Evolutionary conservation across 208 protist genomes (phyloP).

Genomic region (Trypanosoma brucei): DNA sequence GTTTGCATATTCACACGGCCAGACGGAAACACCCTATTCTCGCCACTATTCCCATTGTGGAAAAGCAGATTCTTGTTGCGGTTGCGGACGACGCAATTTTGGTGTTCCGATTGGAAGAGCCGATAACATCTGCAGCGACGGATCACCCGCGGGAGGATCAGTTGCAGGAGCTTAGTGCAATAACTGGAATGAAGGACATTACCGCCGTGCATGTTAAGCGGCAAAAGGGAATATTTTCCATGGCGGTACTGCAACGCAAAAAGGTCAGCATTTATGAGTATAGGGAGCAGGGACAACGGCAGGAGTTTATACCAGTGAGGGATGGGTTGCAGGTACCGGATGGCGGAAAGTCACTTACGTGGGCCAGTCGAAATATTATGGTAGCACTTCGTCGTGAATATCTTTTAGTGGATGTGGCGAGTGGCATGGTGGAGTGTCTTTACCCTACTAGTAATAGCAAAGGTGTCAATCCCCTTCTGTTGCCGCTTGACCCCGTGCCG

Average conservation of each 20-base stretch:
- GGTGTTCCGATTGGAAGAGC: conserved; percentile 21
- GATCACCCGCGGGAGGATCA: conserved; percentile 27
- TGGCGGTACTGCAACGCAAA: conserved; percentile 55
- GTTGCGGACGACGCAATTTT: conserved; percentile 23
- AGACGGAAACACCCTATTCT: conserved; percentile 36
- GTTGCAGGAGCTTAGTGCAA: conserved; percentile 11
- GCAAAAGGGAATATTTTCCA: conserved; percentile 29
- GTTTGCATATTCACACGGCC: conserved; percentile 21
- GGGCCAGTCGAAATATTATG: conserved; percentile 50
- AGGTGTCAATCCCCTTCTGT: conserved; percentile 27
- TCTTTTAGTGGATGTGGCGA: conserved; percentile 24
- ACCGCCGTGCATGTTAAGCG: conserved; percentile 40
- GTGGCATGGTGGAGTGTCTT: conserved; percentile 17
- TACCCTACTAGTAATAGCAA: conserved; percentile 11
- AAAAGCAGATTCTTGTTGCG: conserved; percentile 20
- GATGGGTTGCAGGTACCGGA: conserved; percentile 45
- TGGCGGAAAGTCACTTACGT: conserved; percentile 36
- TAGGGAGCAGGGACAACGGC: conserved; percentile 7
- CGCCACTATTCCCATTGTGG: conserved; percentile 28
- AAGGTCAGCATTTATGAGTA: conserved; percentile 54
- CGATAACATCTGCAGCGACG: conserved; percentile 5
- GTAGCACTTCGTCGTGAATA: conserved; percentile 42
- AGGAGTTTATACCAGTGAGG: conserved; percentile 18
- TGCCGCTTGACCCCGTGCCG: conserved; percentile 54
- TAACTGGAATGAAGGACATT: conserved; percentile 32